These are phyloP conservation scores for Trichoderma cornu-damae DNA, from an alignment of 2,329 filamentous ascomycete species.

Conservation along the genomic window DNA sequence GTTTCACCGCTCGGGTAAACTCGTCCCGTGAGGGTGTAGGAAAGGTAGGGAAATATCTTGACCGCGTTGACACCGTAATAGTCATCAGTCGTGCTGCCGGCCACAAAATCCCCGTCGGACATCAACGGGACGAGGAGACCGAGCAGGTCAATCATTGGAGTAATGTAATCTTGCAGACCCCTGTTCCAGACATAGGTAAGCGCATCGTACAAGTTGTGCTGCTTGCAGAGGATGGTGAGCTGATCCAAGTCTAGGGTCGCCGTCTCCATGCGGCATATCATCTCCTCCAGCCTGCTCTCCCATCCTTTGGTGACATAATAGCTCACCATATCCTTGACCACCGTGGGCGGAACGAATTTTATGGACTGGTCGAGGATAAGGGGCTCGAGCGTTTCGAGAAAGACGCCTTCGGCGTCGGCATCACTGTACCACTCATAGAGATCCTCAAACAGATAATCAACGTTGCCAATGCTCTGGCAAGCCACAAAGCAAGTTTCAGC, in stretches of 20 bases:
- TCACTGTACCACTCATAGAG: slow-evolving; percentile 90
- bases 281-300: slow-evolving; percentile 78
- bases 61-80: slow-evolving; percentile 65
- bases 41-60: slow-evolving; percentile 93
- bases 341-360: slow-evolving; percentile 68
- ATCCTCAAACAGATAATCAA: slow-evolving; percentile 83
- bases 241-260: slow-evolving; percentile 90
- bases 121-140: slow-evolving; percentile 59
- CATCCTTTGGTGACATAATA: slow-evolving; percentile 74
- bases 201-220: slow-evolving; percentile 88
- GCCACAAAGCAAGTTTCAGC: slow-evolving; percentile 79
- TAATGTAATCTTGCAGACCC: slow-evolving; percentile 82
- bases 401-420: slow-evolving; percentile 64
- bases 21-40: slow-evolving; percentile 82
- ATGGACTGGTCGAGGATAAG: slow-evolving; percentile 78
- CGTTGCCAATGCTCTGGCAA: slow-evolving; percentile 70
- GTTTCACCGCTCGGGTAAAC: slow-evolving; percentile 81
- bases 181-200: slow-evolving; percentile 97
- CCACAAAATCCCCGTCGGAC: slow-evolving; percentile 49
- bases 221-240: slow-evolving; percentile 82
- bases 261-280: slow-evolving; percentile 90
- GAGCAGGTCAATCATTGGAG: slow-evolving; percentile 79
- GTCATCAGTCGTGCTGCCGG: slow-evolving; percentile 55
- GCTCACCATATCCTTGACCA: slow-evolving; percentile 79
- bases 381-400: slow-evolving; percentile 82